Evolutionary conservation across 1,284 basidiomycete species (phyloP), one percentile per base, ranked within the genome.

Genomic region (Cutaneotrichosporon arboriforme): DNA sequence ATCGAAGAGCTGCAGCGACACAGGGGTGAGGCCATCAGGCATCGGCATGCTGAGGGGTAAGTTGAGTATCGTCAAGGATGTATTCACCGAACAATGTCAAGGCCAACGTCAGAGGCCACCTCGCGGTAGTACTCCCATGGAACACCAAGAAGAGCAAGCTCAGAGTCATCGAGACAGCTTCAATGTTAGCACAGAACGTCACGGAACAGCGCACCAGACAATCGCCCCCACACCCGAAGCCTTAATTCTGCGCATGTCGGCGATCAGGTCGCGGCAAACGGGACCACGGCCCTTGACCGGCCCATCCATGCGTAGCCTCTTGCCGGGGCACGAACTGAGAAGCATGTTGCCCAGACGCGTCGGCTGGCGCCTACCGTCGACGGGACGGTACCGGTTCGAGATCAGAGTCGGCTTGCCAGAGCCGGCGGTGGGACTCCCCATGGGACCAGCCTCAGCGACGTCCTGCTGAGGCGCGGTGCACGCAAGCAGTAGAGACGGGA

Each of bases 291-390:
- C 90, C 67, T 83, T 86, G 17, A 85, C 81, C 15, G 87, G 87
- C 1, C 90, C 90, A 52, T 80, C 80, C 52, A 98, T 79, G 37
- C 94, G 83, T 10, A 98, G 87, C 79, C 97, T 92, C 75, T 97
- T 98, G 8, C 94, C 94, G 0, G 94, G 94, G 76, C 93, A 97
- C 7, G 89, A 93, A 3, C 88, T 91, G 26, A 98, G 75, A 43
- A 88, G 81, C 34, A 98, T 72, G 71, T 97, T 97, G n/a, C 94
- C 94, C 1, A 97, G 72, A 35, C 62, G 70, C 21, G 76, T 70
- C 23, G 58, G 65, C 54, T 26, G 58, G 45, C 52, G 60, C 39
- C 48, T 45, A 37, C 41, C 49, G 17, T 44, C 46, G 8, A 14
- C 31, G 8, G 51, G 57, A 12, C 57, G 54, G 35, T 46, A 46